These are phyloP conservation scores for Penicillium waksmanii DNA, from an alignment of 495 filamentous ascomycete genomes.

Conservation along the genomic window DNA sequence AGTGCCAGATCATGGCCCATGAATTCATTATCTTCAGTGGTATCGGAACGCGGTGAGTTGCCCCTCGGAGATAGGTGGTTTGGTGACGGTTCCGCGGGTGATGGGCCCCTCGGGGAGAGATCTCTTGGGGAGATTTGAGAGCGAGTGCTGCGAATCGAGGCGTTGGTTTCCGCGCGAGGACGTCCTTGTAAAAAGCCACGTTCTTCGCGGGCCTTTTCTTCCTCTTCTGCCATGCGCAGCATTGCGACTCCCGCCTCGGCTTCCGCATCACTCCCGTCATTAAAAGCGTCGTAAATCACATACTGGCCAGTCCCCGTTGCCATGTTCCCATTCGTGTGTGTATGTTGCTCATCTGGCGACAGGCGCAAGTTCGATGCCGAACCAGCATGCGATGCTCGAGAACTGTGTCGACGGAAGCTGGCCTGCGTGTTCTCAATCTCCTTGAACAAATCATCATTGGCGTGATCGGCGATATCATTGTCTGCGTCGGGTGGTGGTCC, in stretches of 20 bases:
- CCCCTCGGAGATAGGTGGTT: conserved; percentile 10
- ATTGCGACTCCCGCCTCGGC: conserved; percentile 84
- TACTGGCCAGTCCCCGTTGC: conserved; percentile 48
- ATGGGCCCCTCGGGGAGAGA: conserved; percentile 36
- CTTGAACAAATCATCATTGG: conserved; percentile 49
- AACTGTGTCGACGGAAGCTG: conserved; percentile 32
- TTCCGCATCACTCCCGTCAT: conserved; percentile 87
- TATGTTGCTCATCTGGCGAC: conserved; percentile 49
- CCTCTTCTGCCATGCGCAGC: conserved; percentile 81
- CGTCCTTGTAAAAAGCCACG: conserved; percentile 45
- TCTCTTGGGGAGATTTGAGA: conserved; percentile 28
- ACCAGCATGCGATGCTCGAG: conserved; percentile 25
- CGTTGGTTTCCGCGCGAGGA: conserved; percentile 56
- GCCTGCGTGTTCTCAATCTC: conserved; percentile 49
- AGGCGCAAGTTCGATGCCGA: conserved; percentile 28
- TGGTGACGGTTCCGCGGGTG: conserved; percentile 23
- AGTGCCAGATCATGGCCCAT: conserved; percentile 70
- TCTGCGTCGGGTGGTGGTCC: conserved; percentile 56
- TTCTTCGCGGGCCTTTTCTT: conserved; percentile 62
- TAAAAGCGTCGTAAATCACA: conserved; percentile 58
- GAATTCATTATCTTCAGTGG: conserved; percentile 65
- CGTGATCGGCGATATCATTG: conserved; percentile 19
- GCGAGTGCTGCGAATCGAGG: conserved; percentile 41
- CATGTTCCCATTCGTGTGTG: conserved; percentile 54
- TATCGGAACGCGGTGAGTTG: conserved; percentile 19